Base-by-base conservation (phyloP, 371 early-diverging fungal genomes). In the Rhizoclosmatium hyalinum region DNA sequence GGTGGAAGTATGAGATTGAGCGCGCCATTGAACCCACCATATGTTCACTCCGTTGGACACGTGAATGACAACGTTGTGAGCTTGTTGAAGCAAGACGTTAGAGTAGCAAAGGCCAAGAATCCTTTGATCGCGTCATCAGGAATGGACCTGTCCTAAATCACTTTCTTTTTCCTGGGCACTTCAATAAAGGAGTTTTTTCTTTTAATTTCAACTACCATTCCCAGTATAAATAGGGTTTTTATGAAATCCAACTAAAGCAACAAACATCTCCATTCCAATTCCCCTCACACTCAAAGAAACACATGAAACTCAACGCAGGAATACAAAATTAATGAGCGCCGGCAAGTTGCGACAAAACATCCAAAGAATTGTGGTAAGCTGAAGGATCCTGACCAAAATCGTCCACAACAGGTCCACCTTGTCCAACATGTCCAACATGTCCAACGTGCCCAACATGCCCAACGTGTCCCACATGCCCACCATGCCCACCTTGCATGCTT, bases 1-100 rank as follows among this genome's bases (percentile, higher is more conserved):
- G 86, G 85, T 50, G 94, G 94, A 44, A 85, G 91, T 50, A 80
- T 91, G 64, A 90, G 92, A 74, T 88, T 92, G 68, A 95, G 94
- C 10, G 75, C 73, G 12, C 65, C 47, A 58, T 62, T 82, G 55
- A 75, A 73, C 41, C 74, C 91, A 57, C 93, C 94, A 54, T 94
- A 87, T 80, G 91, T 94, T 41, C 92, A 91, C 60, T 41, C 42
- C 42, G 46, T 24, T 1, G 32, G 41, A 6, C 41, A 5, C 8
- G 76, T 77, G 10, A 58, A 65, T 6, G 67, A 68, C 2, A 45
- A 73, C 4, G 19, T 77, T 42, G 76, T 70, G 3, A 64, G 19
- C 32, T 19, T 77, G 45, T 24, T 78, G 60, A 80, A 75, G 62
- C 68, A 65, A 43, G 67, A 72, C 42, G 72, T 75, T 39, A 79